These are phyloP conservation scores for Suillus clintonianus DNA, from an alignment of 768 basidiomycete genomes.

Conservation along the genomic window DNA sequence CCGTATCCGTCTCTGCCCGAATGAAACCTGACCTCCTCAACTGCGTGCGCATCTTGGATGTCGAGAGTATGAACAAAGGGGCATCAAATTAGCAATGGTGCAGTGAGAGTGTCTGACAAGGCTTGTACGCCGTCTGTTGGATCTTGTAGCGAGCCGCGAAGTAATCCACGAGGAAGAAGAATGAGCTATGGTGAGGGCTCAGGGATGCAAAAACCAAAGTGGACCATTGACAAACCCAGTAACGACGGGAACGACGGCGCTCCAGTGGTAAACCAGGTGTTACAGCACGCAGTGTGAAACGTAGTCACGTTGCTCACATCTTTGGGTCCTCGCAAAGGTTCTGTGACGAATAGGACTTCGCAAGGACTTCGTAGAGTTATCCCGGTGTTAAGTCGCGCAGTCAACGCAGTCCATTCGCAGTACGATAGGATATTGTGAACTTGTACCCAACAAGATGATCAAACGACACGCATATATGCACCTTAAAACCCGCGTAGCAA, in stretches of 20 bases:
- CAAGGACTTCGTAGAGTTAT: slow-evolving; percentile 5
- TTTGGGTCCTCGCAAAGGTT: slow-evolving; percentile 48
- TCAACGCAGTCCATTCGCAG: slow-evolving; percentile 35
- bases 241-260: slow-evolving; percentile 45
- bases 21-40: not conserved
- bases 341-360: slow-evolving; percentile 37
- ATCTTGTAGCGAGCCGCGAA: too few relatives aligned
- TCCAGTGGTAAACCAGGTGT: slow-evolving; percentile 57
- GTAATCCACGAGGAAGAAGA: too few relatives aligned
- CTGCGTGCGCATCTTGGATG: too few relatives aligned
- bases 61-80: too few relatives aligned
- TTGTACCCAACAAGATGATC: not conserved
- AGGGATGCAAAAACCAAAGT: not conserved
- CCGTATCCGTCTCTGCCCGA: not conserved
- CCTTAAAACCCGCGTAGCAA: too few relatives aligned
- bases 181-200: slow-evolving; percentile 1
- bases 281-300: slow-evolving; percentile 57
- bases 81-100: too few relatives aligned
- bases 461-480: too few relatives aligned
- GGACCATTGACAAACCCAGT: slow-evolving; percentile 34
- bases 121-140: too few relatives aligned
- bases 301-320: slow-evolving; percentile 41
- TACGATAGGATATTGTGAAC: not conserved
- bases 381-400: slow-evolving; percentile 26
- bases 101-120: too few relatives aligned